A percentile compares a stretch with the other conserved stretches of the same genome.
These are phyloP conservation scores for Pseudogymnoascus sp. DNA, from an alignment of 2,329 filamentous ascomycete genomes.

Conservation along the genomic window DNA sequence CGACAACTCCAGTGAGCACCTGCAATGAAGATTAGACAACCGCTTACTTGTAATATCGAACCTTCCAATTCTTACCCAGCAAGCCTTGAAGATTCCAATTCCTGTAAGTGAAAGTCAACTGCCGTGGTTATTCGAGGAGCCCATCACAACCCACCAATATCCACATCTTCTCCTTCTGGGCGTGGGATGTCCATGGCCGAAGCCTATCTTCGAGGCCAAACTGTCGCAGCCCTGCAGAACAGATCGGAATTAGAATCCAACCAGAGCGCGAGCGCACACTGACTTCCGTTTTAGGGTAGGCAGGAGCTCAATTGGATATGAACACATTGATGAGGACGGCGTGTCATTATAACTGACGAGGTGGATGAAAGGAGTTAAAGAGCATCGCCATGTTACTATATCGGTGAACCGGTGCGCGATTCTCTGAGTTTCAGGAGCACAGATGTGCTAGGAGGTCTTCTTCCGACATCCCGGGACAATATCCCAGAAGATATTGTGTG, in stretches of 20 bases:
- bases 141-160: constrained; percentile 6
- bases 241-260: background rate
- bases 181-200: constrained; percentile 1
- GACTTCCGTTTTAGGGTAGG: background rate
- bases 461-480: background rate
- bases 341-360: background rate
- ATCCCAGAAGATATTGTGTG: background rate
- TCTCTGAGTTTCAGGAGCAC: background rate
- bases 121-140: background rate
- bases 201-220: background rate
- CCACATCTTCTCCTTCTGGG: background rate
- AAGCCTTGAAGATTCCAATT: background rate
- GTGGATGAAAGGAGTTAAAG: background rate
- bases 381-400: background rate
- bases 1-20: constrained; percentile 7
- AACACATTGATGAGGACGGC: background rate
- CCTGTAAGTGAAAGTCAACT: background rate
- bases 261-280: background rate
- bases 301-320: background rate
- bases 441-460: background rate
- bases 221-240: background rate
- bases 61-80: background rate
- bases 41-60: background rate
- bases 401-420: background rate
- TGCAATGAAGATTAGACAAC: background rate